Evolutionary conservation across 2,329 filamentous ascomycete species (phyloP).

Genomic region (Aspergillus intermedius): DNA sequence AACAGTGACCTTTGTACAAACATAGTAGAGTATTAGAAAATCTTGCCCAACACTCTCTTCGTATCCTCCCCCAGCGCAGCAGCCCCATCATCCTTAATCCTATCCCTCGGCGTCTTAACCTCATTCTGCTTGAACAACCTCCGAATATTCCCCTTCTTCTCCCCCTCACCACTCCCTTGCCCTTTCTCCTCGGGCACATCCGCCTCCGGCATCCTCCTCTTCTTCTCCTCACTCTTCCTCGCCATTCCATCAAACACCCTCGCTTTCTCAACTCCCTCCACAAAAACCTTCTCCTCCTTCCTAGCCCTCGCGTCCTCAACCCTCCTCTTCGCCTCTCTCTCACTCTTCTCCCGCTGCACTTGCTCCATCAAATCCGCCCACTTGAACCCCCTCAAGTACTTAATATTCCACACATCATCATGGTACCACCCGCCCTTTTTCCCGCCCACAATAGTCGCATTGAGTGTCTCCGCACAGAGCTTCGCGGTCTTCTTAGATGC

Average conservation of each 20-base stretch:
- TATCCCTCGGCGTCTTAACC: constrained; percentile 22
- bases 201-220: constrained; percentile 16
- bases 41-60: constrained; percentile 41
- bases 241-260: constrained; percentile 39
- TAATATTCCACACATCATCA: constrained; percentile 44
- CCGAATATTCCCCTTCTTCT: constrained; percentile 17
- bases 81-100: constrained; percentile 14
- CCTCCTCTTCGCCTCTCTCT: constrained; percentile 35
- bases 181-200: constrained; percentile 7
- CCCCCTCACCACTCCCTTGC: constrained; percentile 8
- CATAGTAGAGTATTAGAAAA: constrained; percentile 27
- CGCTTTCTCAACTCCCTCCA: constrained; percentile 36
- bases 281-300: constrained; percentile 40
- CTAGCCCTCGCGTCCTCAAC: constrained; percentile 38
- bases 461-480: constrained; percentile 40
- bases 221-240: constrained; percentile 39
- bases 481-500: constrained; percentile 41
- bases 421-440: constrained; percentile 41
- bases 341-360: constrained; percentile 36
- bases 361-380: constrained; percentile 43
- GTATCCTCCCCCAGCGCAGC: constrained; percentile 30
- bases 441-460: constrained; percentile 39
- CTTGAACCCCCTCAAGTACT: constrained; percentile 37
- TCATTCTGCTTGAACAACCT: constrained; percentile 40
- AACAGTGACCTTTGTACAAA: not conserved